These are phyloP conservation scores for Cyberlindnera subsufficiens DNA, from an alignment of 805 yeast genomes.

Conservation along the genomic window DNA sequence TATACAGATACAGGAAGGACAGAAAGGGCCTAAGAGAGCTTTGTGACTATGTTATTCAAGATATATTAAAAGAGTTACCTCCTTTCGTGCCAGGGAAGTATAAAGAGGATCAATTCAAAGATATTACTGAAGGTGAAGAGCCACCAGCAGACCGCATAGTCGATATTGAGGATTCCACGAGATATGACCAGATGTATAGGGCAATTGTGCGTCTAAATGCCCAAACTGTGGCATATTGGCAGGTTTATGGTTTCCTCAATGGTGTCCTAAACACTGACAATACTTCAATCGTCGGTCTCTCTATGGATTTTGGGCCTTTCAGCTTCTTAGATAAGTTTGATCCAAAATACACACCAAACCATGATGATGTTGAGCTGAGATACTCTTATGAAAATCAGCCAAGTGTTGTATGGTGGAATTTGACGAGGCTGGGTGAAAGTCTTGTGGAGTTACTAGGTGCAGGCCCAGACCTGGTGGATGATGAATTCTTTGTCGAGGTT, in stretches of 20 bases:
- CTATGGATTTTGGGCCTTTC: constrained; percentile 94
- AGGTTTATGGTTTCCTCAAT: constrained; percentile 85
- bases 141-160: constrained; percentile 5
- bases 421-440: constrained; percentile 78
- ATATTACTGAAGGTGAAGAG: constrained; percentile 18
- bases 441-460: constrained; percentile 78
- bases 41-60: constrained; percentile 66
- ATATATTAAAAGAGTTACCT: constrained; percentile 42
- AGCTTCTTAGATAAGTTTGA: constrained; percentile 83
- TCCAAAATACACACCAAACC: constrained; percentile 81
- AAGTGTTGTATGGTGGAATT: constrained; percentile 87
- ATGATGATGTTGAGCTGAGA: constrained; percentile 68
- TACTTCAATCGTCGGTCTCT: constrained; percentile 80
- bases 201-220: constrained; percentile 76
- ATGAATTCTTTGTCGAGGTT: constrained; percentile 32
- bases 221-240: constrained; percentile 74
- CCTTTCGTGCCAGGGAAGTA: constrained; percentile 19
- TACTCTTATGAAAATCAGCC: constrained; percentile 86
- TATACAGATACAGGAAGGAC: constrained; percentile 70
- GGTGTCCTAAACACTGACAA: constrained; percentile 96
- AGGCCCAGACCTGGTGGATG: constrained; percentile 46
- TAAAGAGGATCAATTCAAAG: constrained; percentile 16
- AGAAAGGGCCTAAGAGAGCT: constrained; percentile 53
- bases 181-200: constrained; percentile 65
- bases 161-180: constrained; percentile 36